Evolutionary conservation across 1,139 yeast species (phyloP), one percentile per base, ranked within the genome.

Genomic region (Taphrina sp.): DNA sequence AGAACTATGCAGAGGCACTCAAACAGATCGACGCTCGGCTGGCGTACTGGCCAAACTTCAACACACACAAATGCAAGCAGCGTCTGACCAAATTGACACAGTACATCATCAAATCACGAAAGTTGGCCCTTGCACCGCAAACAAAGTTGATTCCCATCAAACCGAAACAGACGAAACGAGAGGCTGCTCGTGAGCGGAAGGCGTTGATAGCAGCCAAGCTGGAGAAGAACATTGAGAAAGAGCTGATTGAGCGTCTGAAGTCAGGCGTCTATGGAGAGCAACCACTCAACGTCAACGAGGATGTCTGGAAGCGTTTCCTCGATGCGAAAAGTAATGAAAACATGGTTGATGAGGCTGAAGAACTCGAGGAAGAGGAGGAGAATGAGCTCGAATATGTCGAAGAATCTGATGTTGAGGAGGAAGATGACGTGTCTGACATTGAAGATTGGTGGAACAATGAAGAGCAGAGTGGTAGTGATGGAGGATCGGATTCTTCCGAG

Each of bases 251-350:
- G 56, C 82, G 98, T 72, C 79, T 92, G 66, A 92, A 92, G 80
- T 83, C 92, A 69, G 98, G 98, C 61, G 97, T 97, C 4, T 92
- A 92, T 67, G 98, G 98, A 61, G 97, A 92, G 67, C 87, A 90
- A 70, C 98, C 98, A 58, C 76, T 92, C 67, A 92, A 92, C 67
- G 98, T 92, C 42, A 97, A 92, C 65, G 96, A 90, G 67, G 83
- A 83, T 72, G 82, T 92, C 61, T 92, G 98, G 98, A 84, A 85
- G 77, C 87, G 82, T 74, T 95, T 92, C 23, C 79, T 92, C 74
- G 81, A 79, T 62, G 82, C 83, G 64, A 83, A 78, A 61, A 78
- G 78, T 51, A 76, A 76, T 66, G 77, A 80, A 52, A 85, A 81
- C 49, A 84, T 80, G 59, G 81, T 81, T 37, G 82, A 77, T 47